phyloP scores from a whole-genome alignment of 176 grass and related monocot genomes.

The Poa pratensis region DNA sequence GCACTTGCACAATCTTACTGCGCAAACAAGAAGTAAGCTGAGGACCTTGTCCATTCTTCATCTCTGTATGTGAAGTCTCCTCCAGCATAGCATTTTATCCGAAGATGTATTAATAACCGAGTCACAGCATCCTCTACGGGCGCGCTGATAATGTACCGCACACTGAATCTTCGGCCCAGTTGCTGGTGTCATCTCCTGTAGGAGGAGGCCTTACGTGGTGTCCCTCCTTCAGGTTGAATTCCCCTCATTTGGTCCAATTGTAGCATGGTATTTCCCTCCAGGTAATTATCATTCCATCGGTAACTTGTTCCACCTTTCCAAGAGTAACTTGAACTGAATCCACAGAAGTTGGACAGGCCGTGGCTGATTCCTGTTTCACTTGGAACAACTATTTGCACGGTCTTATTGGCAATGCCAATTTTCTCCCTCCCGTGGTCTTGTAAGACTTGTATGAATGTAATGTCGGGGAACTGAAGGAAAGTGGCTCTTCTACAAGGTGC shows the following conservation, averaged over 20 bases:
- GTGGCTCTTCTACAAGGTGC: too few relatives aligned
- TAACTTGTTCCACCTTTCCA: slow-evolving; percentile 20
- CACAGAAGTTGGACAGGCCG: not conserved
- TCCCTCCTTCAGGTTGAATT: slow-evolving; percentile 32
- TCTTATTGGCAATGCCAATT: too few relatives aligned
- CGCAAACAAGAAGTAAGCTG: not conserved
- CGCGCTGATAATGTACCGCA: not conserved
- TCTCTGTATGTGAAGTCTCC: slow-evolving; percentile 18
- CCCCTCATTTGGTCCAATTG: slow-evolving; percentile 51
- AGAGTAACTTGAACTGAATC: slow-evolving; percentile 30
- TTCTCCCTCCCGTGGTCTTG: too few relatives aligned
- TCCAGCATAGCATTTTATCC: slow-evolving; percentile 18
- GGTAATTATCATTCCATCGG: not conserved
- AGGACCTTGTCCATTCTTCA: slow-evolving; percentile 12
- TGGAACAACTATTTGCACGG: slow-evolving; percentile 36
- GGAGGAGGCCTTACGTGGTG: not conserved
- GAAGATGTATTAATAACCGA: slow-evolving; percentile 36
- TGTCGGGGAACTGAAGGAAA: too few relatives aligned
- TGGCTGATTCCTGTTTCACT: slow-evolving; percentile 28
- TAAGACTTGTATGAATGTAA: too few relatives aligned
- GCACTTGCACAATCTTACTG: not conserved
- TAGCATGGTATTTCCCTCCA: slow-evolving; percentile 48
- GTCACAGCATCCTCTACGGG: not conserved
- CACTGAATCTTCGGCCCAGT: slow-evolving; percentile 19
- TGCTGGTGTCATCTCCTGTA: slow-evolving; percentile 1